phyloP scores from a whole-genome alignment of 2,329 filamentous ascomycete genomes.

The Penicillium sp. region DNA sequence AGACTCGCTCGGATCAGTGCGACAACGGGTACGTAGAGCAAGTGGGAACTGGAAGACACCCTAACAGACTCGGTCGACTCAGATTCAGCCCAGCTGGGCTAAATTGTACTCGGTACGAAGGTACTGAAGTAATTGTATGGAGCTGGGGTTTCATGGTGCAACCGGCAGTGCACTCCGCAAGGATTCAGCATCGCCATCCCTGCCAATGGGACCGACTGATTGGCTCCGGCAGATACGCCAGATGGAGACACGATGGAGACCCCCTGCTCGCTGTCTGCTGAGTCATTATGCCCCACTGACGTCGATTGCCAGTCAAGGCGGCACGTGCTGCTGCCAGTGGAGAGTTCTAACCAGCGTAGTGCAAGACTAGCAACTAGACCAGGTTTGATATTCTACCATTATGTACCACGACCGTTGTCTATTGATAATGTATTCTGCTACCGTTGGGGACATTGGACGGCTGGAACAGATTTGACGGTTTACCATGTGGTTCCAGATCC shows the following conservation, averaged over 20 bases:
- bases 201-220: neutral
- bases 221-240: neutral
- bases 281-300: constrained; percentile 13
- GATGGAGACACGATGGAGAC: too few species aligned
- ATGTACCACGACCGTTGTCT: too few species aligned
- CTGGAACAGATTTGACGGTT: too few species aligned
- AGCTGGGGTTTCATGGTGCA: constrained; percentile 7
- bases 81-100: too few species aligned
- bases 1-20: constrained; percentile 3
- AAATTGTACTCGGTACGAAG: too few species aligned
- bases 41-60: too few species aligned
- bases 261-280: neutral
- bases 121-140: too few species aligned
- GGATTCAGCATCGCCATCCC: neutral
- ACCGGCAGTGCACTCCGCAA: neutral
- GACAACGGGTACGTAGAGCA: neutral
- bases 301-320: constrained; percentile 10
- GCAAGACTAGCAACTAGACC: too few species aligned
- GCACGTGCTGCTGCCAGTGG: constrained; percentile 10
- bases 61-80: too few species aligned
- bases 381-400: too few species aligned
- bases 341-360: neutral
- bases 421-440: too few species aligned
- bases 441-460: too few species aligned
- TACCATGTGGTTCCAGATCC: neutral